Conservation (phyloP, 371 early-diverging fungal genomes). For the Mucor circinelloides region DNA sequence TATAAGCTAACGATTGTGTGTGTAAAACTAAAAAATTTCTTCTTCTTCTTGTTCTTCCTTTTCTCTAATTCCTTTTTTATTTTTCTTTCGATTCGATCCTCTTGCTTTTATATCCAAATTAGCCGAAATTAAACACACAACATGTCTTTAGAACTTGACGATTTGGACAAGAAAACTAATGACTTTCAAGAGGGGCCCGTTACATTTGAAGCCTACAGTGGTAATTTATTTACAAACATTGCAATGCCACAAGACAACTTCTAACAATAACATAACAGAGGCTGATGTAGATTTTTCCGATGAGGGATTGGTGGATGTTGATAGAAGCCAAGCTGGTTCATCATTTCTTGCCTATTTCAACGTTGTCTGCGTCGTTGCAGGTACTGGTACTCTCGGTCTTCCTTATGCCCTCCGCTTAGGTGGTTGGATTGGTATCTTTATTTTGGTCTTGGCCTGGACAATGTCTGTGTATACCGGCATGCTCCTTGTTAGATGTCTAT, state of each 20-base stretch:
- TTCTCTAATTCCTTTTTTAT: background rate
- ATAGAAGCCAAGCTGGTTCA: constrained; percentile 30
- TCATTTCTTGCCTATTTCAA: constrained; percentile 61
- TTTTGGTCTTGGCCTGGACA: constrained; percentile 72
- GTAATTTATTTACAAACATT: constrained; percentile 4
- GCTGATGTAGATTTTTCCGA: constrained; percentile 20
- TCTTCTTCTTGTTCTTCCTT: background rate
- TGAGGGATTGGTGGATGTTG: constrained; percentile 23
- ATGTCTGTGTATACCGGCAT: constrained; percentile 63
- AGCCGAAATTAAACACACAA: constrained; percentile 1
- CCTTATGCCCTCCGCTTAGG: constrained; percentile 76
- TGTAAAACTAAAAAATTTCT: background rate
- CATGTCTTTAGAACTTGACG: constrained; percentile 15
- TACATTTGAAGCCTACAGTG: constrained; percentile 28
- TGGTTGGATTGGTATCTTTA: constrained; percentile 80
- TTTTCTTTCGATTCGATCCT: background rate
- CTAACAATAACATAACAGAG: constrained; percentile 4
- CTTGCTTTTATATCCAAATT: background rate
- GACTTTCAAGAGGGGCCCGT: constrained; percentile 23
- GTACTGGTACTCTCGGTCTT: constrained; percentile 81
- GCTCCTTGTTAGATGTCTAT: constrained; percentile 36
- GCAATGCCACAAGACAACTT: background rate
- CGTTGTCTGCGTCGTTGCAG: constrained; percentile 79
- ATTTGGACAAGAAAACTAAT: constrained; percentile 20
- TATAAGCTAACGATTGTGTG: background rate